These are phyloP conservation scores for Triticum monococcum DNA, from an alignment of 176 grass and related monocot species.

Conservation along the genomic window DNA sequence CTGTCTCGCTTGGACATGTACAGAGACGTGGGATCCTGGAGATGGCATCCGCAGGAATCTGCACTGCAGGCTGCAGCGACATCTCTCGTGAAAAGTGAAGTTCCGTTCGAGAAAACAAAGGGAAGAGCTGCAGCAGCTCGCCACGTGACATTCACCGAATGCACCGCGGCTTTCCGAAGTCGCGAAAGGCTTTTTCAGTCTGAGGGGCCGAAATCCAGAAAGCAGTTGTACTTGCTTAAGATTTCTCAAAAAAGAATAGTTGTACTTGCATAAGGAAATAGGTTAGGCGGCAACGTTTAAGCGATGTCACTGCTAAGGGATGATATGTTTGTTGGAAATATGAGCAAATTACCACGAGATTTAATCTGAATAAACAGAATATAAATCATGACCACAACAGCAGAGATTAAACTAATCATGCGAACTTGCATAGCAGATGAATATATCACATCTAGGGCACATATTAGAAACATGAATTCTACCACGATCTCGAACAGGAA, in stretches of 20 bases:
- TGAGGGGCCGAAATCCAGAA: not conserved
- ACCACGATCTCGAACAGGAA: too few relatives aligned
- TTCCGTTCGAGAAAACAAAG: not conserved
- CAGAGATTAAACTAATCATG: too few relatives aligned
- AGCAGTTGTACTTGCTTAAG: not conserved
- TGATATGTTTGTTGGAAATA: too few relatives aligned
- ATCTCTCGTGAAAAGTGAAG: not conserved
- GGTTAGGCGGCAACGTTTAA: not conserved
- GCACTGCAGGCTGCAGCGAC: not conserved
- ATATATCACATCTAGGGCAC: too few relatives aligned
- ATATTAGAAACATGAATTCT: too few relatives aligned
- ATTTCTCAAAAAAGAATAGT: too few relatives aligned
- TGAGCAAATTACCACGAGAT: too few relatives aligned
- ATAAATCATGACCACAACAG: too few relatives aligned
- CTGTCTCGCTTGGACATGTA: conserved; percentile 8
- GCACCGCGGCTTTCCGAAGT: not conserved
- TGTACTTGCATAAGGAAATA: not conserved
- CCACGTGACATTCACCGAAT: not conserved
- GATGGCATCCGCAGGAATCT: not conserved
- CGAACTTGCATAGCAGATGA: too few relatives aligned
- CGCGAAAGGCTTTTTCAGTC: not conserved
- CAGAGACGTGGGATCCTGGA: not conserved
- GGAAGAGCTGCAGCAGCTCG: not conserved
- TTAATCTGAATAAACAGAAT: too few relatives aligned
- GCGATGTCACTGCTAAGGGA: too few relatives aligned